phyloP scores from a whole-genome alignment of 345 rosid genomes.

The Rubroshorea leprosula region DNA sequence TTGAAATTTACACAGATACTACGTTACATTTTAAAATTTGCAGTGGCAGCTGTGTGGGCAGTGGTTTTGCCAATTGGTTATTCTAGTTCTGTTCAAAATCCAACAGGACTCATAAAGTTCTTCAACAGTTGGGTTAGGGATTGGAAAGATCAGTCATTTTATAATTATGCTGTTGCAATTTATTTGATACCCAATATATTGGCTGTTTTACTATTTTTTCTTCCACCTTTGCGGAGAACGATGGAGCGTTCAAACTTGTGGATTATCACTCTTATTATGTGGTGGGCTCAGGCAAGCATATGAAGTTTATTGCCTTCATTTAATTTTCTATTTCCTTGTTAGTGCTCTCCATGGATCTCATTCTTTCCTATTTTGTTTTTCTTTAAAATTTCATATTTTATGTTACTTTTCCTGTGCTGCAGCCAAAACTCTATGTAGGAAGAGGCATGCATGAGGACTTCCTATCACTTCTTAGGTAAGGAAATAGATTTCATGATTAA shows the following conservation, averaged over 20 bases:
- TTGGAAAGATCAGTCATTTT: slow-evolving; percentile 57
- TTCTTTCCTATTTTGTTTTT: not conserved
- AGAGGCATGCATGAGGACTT: slow-evolving; percentile 96
- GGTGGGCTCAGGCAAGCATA: slow-evolving; percentile 95
- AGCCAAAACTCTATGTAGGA: slow-evolving; percentile 90
- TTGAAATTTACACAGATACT: slow-evolving; percentile 62
- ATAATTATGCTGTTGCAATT: slow-evolving; percentile 62
- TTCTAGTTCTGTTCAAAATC: slow-evolving; percentile 59
- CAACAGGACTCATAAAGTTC: slow-evolving; percentile 61
- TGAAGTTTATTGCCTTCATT: not conserved
- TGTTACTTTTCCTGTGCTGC: slow-evolving; percentile 21
- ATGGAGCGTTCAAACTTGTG: slow-evolving; percentile 82
- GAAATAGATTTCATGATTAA: slow-evolving; percentile 6
- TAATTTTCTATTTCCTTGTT: not conserved
- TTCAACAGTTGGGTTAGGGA: slow-evolving; percentile 52
- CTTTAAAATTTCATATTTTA: slow-evolving; percentile 1
- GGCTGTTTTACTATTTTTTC: slow-evolving; percentile 59
- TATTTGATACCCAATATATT: slow-evolving; percentile 70
- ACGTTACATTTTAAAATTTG: slow-evolving; percentile 69
- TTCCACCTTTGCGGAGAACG: slow-evolving; percentile 64
- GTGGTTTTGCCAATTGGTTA: slow-evolving; percentile 71
- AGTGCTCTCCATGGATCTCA: not conserved
- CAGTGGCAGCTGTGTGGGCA: slow-evolving; percentile 73
- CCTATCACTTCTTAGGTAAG: slow-evolving; percentile 87
- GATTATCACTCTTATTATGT: slow-evolving; percentile 68